Base-by-base conservation (phyloP, 2,329 filamentous ascomycete genomes). In the Penicillium occitanis region DNA sequence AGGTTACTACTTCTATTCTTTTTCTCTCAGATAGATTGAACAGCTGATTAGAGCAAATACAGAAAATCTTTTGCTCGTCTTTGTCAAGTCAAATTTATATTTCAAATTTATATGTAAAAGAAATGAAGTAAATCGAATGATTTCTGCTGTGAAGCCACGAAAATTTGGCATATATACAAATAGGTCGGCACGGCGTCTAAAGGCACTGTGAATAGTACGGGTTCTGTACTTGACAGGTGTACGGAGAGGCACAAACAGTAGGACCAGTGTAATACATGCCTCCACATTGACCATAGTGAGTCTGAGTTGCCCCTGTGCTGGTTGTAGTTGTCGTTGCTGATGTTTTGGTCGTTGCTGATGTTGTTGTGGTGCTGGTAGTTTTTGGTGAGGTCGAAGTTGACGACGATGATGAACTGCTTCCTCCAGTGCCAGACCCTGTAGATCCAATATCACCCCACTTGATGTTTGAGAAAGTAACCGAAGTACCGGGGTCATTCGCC, bases 391-490 rank as follows among this genome's bases (percentile, higher is more conserved):
- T 10, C 50, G 50, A 33, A 7, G 30, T 37, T 5, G 51, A 55
- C 30, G 55, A 59, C 22, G 55, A 59, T 13, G 57, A 59, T 19
- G 57, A 44, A 19, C 19, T 40, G 60, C 11, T 51, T 42, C 35
- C 28, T 35, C 28, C 35, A 30, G 35, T 10, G 22, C 35, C 10
- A 80, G 85, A 71, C 2, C 28, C 35, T 28, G 86, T 88, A 53
- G 82, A 84, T 72, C 81, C 81, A 72, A 88, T 84, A 67, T 84
- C 80, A 37, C 85, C 86, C 71, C 85, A 81, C 77, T 82, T 84
- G 80, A 87, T 87, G 80, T 87, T 87, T 69, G 84, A 87, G 80
- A 82, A 88, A 68, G 80, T 75, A 64, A 88, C 86, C 70, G 79
- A 80, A 64, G 85, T 77, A 75, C 82, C 79, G 48, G 85, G 79